A percentile compares a stretch with the other conserved stretches of the same genome.
These are phyloP conservation scores for Eugenia klotzschiana DNA, from an alignment of 441 rosid genomes.

Conservation along the genomic window DNA sequence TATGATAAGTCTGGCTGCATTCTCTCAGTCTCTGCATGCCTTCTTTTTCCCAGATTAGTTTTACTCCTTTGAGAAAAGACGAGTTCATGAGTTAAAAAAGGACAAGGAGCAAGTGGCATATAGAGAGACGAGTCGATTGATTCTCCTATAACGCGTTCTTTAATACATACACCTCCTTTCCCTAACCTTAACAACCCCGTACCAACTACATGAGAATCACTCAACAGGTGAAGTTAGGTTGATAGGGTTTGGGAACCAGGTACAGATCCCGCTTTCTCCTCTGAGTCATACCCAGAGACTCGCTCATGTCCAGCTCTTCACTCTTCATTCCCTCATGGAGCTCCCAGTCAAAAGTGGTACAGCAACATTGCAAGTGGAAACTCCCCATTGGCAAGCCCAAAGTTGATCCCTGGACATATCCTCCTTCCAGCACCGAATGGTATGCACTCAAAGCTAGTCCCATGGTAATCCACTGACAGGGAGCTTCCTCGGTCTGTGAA, in stretches of 20 bases:
- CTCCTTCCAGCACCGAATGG: constrained; percentile 27
- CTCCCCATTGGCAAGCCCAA: constrained; percentile 2
- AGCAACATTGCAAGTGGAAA: constrained; percentile 8
- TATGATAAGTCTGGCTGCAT: too few species aligned
- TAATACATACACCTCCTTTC: not conserved
- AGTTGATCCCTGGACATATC: constrained; percentile 11
- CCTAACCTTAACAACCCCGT: not conserved
- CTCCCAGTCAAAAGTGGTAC: constrained; percentile 23
- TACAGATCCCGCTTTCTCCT: constrained; percentile 11
- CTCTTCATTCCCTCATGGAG: not conserved
- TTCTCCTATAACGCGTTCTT: not conserved
- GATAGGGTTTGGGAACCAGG: constrained; percentile 3
- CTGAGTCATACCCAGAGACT: not conserved
- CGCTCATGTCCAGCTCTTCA: constrained; percentile 9
- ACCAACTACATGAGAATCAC: not conserved
- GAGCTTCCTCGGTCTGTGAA: too few species aligned
- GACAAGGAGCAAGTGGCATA: too few species aligned
- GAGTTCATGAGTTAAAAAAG: too few species aligned
- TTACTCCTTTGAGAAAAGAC: too few species aligned
- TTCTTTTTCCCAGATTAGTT: too few species aligned
- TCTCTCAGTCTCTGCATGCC: too few species aligned
- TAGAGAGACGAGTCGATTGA: too few species aligned
- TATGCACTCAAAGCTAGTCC: constrained; percentile 4
- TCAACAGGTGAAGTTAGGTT: not conserved
- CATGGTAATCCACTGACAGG: not conserved